Evolutionary conservation across 306 rosid species (phyloP).

Genomic region (peach (Prunus persica)): DNA sequence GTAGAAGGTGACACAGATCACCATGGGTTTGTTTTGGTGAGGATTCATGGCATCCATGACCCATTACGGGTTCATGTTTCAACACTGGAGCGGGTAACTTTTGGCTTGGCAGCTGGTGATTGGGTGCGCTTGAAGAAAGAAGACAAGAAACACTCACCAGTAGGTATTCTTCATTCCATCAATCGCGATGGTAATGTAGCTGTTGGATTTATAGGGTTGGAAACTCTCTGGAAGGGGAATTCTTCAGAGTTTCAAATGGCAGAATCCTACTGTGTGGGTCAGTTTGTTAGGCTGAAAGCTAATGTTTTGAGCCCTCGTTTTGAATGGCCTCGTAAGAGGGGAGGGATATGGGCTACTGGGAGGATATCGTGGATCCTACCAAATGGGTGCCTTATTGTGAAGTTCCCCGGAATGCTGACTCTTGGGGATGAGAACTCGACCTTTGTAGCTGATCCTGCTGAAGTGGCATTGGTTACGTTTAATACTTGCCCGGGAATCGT

Average conservation of each 20-base stretch:
- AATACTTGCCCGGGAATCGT: slow-evolving; percentile 59
- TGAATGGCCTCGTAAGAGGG: slow-evolving; percentile 69
- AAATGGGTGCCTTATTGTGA: slow-evolving; percentile 74
- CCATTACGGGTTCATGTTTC: slow-evolving; percentile 63
- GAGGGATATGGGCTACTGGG: slow-evolving; percentile 64
- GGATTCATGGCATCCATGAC: slow-evolving; percentile 80
- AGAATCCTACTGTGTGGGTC: slow-evolving; percentile 63
- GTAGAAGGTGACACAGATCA: slow-evolving; percentile 52
- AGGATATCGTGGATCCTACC: slow-evolving; percentile 78
- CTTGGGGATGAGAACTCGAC: slow-evolving; percentile 48
- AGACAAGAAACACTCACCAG: slow-evolving; percentile 63
- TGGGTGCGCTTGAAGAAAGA: slow-evolving; percentile 70
- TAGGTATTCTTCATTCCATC: slow-evolving; percentile 81
- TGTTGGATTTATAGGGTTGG: slow-evolving; percentile 75
- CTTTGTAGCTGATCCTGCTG: slow-evolving; percentile 82
- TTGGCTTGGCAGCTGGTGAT: slow-evolving; percentile 76
- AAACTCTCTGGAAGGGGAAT: slow-evolving; percentile 72
- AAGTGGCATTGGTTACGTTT: slow-evolving; percentile 69
- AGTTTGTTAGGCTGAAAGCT: slow-evolving; percentile 68
- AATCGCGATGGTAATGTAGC: slow-evolving; percentile 51
- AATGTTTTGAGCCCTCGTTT: slow-evolving; percentile 64
- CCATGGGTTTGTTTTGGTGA: slow-evolving; percentile 58
- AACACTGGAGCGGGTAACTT: slow-evolving; percentile 68
- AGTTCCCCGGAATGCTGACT: slow-evolving; percentile 71
- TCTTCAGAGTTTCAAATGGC: slow-evolving; percentile 77